Conservation (phyloP, 2,329 filamentous ascomycete genomes). For the Botryotinia globosa region DNA sequence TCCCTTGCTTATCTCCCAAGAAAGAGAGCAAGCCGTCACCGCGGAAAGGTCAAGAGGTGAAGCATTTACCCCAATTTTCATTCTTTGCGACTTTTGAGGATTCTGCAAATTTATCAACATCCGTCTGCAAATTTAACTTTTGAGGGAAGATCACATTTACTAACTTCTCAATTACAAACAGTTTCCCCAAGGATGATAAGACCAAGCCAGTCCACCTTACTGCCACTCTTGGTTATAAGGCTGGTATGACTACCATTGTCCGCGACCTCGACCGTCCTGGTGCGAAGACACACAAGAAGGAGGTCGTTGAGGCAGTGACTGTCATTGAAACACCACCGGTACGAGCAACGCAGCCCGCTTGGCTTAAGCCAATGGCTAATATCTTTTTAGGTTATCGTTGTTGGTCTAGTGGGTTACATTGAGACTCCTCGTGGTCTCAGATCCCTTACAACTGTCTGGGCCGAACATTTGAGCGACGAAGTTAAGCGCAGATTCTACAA, state of each 20-base stretch:
- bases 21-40: constrained; percentile 91
- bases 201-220: constrained; percentile 99
- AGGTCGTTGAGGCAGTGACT: constrained; percentile 85
- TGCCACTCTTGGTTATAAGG: constrained; percentile 99
- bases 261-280: constrained; percentile 93
- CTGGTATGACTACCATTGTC: constrained; percentile 99
- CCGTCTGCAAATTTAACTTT: neutral
- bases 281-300: constrained; percentile 99
- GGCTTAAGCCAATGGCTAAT: constrained; percentile 70
- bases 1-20: constrained; percentile 83
- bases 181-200: constrained; percentile 99
- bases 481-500: constrained; percentile 99
- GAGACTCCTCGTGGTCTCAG: constrained; percentile 99
- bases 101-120: neutral
- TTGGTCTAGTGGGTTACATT: constrained; percentile 99
- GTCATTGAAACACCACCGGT: constrained; percentile 94
- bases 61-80: constrained; percentile 39
- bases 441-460: constrained; percentile 99
- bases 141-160: neutral
- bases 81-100: constrained; percentile 20
- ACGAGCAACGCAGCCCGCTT: constrained; percentile 81
- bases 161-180: constrained; percentile 23
- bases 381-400: constrained; percentile 90
- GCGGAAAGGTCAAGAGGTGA: constrained; percentile 98
- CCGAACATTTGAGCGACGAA: constrained; percentile 98